These are phyloP conservation scores for Letharia columbiana DNA, from an alignment of 495 filamentous ascomycete genomes.

Conservation along the genomic window DNA sequence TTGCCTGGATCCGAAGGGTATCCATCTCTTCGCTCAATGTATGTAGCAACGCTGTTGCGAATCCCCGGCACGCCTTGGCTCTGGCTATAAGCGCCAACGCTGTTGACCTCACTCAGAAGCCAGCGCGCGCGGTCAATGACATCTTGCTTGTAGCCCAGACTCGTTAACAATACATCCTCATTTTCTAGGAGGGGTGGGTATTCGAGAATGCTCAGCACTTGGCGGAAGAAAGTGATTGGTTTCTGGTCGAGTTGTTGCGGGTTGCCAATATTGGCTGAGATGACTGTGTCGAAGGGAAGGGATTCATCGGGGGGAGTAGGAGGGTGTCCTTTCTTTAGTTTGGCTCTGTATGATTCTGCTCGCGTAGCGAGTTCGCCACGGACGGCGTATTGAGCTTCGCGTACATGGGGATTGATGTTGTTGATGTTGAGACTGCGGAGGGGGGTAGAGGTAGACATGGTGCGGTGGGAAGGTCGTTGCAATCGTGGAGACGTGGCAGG, in stretches of 20 bases:
- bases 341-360: constrained; percentile 78
- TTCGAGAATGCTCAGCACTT: constrained; percentile 90
- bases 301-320: constrained; percentile 36
- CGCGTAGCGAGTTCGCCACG: constrained; percentile 88
- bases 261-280: constrained; percentile 97
- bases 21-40: constrained; percentile 86
- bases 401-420: constrained; percentile 87
- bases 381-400: constrained; percentile 86
- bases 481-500: neutral
- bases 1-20: constrained; percentile 67
- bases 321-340: constrained; percentile 43
- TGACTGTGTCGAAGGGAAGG: constrained; percentile 81
- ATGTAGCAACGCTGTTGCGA: constrained; percentile 79
- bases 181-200: constrained; percentile 77
- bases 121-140: constrained; percentile 74
- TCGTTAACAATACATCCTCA: constrained; percentile 54
- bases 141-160: constrained; percentile 75
- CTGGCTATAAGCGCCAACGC: constrained; percentile 92
- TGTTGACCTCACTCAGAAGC: constrained; percentile 73
- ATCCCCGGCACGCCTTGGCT: constrained; percentile 81
- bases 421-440: constrained; percentile 60
- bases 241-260: constrained; percentile 98
- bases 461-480: constrained; percentile 29
- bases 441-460: constrained; percentile 47
- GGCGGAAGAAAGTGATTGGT: constrained; percentile 97